These are phyloP conservation scores for Cryphonectria radicalis DNA, from an alignment of 2,329 filamentous ascomycete species.

Conservation along the genomic window DNA sequence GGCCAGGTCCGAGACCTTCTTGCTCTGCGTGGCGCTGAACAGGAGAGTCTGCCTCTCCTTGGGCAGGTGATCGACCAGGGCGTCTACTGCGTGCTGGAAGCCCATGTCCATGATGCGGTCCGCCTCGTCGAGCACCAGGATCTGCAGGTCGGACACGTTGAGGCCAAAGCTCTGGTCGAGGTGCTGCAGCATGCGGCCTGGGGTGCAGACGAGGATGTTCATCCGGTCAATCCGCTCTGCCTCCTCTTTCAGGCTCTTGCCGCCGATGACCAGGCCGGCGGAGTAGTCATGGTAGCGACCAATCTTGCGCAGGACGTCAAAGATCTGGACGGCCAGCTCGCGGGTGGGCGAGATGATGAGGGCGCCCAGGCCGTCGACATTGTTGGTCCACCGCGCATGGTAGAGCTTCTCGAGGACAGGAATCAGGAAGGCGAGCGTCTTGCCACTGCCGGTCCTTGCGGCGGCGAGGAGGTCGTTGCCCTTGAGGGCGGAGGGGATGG, in stretches of 20 bases:
- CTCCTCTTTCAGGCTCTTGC: slow-evolving; percentile 87
- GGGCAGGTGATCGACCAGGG: slow-evolving; percentile 89
- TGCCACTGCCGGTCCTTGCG: slow-evolving; percentile 93
- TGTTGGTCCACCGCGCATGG: slow-evolving; percentile 84
- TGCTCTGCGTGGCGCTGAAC: slow-evolving; percentile 96
- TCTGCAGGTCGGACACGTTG: slow-evolving; percentile 87
- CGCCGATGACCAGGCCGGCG: slow-evolving; percentile 90
- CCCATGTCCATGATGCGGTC: slow-evolving; percentile 98
- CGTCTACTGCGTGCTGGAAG: slow-evolving; percentile 88
- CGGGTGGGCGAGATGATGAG: slow-evolving; percentile 93
- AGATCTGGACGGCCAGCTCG: slow-evolving; percentile 95
- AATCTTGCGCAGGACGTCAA: slow-evolving; percentile 89
- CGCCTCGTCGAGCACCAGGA: slow-evolving; percentile 93
- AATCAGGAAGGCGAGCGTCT: slow-evolving; percentile 90
- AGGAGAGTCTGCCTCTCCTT: slow-evolving; percentile 86
- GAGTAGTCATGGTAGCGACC: slow-evolving; percentile 89
- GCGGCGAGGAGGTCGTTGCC: slow-evolving; percentile 88
- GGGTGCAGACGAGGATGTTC: slow-evolving; percentile 97
- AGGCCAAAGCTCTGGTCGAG: slow-evolving; percentile 91
- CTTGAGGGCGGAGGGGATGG: slow-evolving; percentile 86
- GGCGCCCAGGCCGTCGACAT: slow-evolving; percentile 82
- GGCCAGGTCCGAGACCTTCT: slow-evolving; percentile 88
- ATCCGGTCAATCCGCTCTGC: slow-evolving; percentile 74
- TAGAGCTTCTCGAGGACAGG: slow-evolving; percentile 93
- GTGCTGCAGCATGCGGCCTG: slow-evolving; percentile 93